Evolutionary conservation across 2,329 filamentous ascomycete genomes (phyloP).

Genomic region (Trichoderma citrinoviride): DNA sequence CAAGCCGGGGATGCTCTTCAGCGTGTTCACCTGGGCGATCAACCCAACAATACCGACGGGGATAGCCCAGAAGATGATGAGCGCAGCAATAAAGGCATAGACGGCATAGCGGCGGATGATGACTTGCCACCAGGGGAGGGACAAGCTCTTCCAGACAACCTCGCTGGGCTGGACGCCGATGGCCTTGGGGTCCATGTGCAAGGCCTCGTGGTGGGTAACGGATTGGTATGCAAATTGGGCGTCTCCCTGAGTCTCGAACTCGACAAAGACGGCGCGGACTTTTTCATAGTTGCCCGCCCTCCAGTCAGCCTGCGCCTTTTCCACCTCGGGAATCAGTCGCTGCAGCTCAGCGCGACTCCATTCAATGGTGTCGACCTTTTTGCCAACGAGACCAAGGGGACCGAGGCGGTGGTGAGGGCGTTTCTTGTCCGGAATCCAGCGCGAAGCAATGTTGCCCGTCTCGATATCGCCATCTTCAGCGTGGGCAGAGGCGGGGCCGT

Average conservation of each 20-base stretch:
- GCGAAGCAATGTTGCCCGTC: conserved; percentile 61
- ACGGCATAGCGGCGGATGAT: conserved; percentile 66
- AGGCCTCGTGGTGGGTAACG: conserved; percentile 73
- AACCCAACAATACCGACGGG: conserved; percentile 76
- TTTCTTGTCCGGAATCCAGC: conserved; percentile 65
- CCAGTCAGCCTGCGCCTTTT: conserved; percentile 62
- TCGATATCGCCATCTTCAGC: conserved; percentile 43
- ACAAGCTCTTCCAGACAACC: conserved; percentile 80
- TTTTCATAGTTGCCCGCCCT: conserved; percentile 61
- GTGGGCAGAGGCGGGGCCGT: conserved; percentile 45
- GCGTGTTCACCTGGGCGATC: conserved; percentile 76
- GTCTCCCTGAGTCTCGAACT: conserved; percentile 77
- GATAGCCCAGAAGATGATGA: conserved; percentile 83
- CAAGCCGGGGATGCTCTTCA: conserved; percentile 67
- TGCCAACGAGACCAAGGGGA: conserved; percentile 61
- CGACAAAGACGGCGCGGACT: conserved; percentile 81
- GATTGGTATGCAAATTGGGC: conserved; percentile 85
- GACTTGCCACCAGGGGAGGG: conserved; percentile 68
- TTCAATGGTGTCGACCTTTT: conserved; percentile 78
- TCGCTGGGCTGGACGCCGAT: conserved; percentile 79
- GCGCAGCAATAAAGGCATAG: conserved; percentile 63
- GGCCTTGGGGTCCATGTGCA: conserved; percentile 81
- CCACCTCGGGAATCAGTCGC: conserved; percentile 61
- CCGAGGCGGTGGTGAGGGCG: conserved; percentile 68
- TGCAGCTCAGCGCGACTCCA: conserved; percentile 64